Base-by-base conservation (phyloP, 2,329 filamentous ascomycete species). In the Didymella segeticola region DNA sequence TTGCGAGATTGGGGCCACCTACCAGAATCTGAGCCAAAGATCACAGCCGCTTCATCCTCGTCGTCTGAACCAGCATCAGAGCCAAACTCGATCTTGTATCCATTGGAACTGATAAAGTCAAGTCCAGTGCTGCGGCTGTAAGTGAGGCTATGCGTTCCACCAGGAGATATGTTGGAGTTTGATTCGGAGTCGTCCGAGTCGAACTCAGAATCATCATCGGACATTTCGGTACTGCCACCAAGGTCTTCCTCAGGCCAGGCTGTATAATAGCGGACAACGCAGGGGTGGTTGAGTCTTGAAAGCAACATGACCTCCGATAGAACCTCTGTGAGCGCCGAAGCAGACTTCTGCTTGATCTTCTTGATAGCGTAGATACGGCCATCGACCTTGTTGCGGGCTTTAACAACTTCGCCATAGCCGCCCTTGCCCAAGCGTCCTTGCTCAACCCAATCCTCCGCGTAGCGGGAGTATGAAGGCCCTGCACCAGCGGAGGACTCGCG, bases 341-440 rank as follows among this genome's bases (percentile, higher is more conserved):
- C 84, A 1, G 91, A 91, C 45, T 88, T 88, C 63, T 95, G 90
- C 1, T 87, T 91, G 57, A 99, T 95, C 72, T 98, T 97, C 74
- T 99, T 99, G 71, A 99, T 90, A 15, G 95, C 95, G 75, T 98
- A 99, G 36, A 96, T 88, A 53, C 93, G 90, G 0, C 91, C 91
- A 71, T 98, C 95, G 4, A 97, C 85, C 77, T 95, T 96, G 74
- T 96, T 96, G 26, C 93, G 86, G 2, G 93, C 93, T 73, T 96
- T 96, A 49, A 98, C 91, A 19, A 99, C 95, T 75, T 97, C 91
- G 5, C 95, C 95, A 75, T 96, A 99, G 0, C 93, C 95, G 36
- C 95, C 95, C 72, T 93, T 96, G 3, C 95, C 95, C 11, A 99
- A 81, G 4, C 90, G 86, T 12, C 91, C 91, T 68, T 95, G 88